These are phyloP conservation scores for Lablab purpureus DNA, from an alignment of 306 rosid species.

Conservation along the genomic window DNA sequence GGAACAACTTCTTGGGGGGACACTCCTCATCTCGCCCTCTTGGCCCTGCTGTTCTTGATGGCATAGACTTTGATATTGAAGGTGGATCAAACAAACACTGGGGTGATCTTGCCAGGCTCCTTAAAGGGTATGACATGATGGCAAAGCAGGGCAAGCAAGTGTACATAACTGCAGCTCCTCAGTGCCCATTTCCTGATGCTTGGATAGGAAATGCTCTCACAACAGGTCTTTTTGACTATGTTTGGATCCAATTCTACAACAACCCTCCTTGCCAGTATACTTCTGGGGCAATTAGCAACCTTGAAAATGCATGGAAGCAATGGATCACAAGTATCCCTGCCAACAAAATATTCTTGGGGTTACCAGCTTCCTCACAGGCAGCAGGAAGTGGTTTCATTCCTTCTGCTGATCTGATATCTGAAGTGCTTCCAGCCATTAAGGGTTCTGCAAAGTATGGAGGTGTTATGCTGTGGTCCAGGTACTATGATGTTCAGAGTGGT, in stretches of 20 bases:
- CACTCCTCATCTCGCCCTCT: conserved; percentile 51
- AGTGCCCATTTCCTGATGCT: conserved; percentile 55
- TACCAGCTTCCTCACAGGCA: conserved; percentile 48
- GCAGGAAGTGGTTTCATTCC: conserved; percentile 51
- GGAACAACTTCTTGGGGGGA: conserved; percentile 63
- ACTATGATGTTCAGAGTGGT: conserved; percentile 52
- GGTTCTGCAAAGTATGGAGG: conserved; percentile 51
- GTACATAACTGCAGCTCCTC: conserved; percentile 54
- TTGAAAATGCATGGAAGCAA: conserved; percentile 48
- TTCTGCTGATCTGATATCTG: conserved; percentile 43
- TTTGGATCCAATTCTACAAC: conserved; percentile 48
- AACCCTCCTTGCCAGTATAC: conserved; percentile 38
- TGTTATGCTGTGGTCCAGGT: conserved; percentile 57
- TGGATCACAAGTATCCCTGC: conserved; percentile 32
- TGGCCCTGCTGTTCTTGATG: conserved; percentile 22
- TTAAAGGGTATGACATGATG: conserved; percentile 25
- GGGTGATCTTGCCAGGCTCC: conserved; percentile 38
- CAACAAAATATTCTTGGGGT: conserved; percentile 51
- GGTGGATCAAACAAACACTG: conserved; percentile 43
- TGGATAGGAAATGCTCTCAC: conserved; percentile 49
- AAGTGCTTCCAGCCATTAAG: conserved; percentile 54
- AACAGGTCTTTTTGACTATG: conserved; percentile 42
- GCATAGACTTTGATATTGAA: conserved; percentile 46
- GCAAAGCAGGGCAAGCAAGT: not conserved
- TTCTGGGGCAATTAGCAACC: conserved; percentile 25